Base-by-base conservation (phyloP, 2,329 filamentous ascomycete species). In the Dactylellina sp. region DNA sequence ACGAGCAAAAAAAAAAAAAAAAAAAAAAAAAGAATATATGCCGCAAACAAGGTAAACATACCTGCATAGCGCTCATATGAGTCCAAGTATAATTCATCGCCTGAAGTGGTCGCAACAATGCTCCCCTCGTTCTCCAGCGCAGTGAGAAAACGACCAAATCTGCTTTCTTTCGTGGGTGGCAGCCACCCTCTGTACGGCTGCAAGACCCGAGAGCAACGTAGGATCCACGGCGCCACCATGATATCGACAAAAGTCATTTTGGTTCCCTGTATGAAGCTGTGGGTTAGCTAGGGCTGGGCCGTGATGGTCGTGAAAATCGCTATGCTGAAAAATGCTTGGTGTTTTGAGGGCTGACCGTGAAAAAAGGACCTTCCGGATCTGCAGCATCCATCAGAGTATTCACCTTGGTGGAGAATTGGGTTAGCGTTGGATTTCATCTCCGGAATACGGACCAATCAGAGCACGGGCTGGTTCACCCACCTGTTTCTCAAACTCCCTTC, bases 11-110 rank as follows among this genome's bases (percentile, higher is more conserved):
- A 46, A 25, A 20, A 7, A 42, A 35, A 53, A 24, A 42, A 39
- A 44, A 50, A 25, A 56, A 65, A 60, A 42, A 44, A 25, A 7
- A 44, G 5, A 25, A 25, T 57, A 42, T 14, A 59, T 47, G 40
- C 49, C 53, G 50, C 12, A 56, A 49, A 20, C 25, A 61, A 18
- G 59, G 74, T 46, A 25, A 40, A 83, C 83, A 81, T 77, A 85
- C 85, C 83, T 79, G 83, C 84, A 85, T 86, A 85, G 84, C 89
- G 76, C 83, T 87, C 80, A 85, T 92, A 85, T 75, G 86, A 89
- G 77, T 91, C 89, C 65, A 89, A 80, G 78, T 91, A 91, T 62
- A 91, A 81, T 49, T 87, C 85, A 75, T 81, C 80, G 20, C 77
- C 71, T 64, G 80, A 82, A 5, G 80, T 82, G 0, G 81, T 83